These are phyloP conservation scores for Fusarium sambucinum DNA, from an alignment of 2,329 filamentous ascomycete species.

Conservation along the genomic window DNA sequence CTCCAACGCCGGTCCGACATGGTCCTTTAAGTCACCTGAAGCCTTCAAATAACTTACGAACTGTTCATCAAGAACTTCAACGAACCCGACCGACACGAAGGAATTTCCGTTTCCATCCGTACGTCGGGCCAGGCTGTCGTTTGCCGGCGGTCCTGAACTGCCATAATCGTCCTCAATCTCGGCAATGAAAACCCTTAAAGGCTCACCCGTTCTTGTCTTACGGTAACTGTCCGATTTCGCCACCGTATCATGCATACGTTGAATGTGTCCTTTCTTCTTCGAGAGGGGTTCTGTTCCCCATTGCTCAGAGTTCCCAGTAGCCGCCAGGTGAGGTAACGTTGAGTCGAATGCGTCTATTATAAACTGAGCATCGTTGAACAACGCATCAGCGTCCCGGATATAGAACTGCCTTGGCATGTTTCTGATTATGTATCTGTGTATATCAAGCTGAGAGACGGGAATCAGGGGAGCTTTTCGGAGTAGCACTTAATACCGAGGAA, in stretches of 20 bases:
- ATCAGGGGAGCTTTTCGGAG: neutral
- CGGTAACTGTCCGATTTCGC: conserved; percentile 44
- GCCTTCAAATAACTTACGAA: conserved; percentile 28
- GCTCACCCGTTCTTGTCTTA: conserved; percentile 41
- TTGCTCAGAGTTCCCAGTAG: conserved; percentile 47
- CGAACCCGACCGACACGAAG: conserved; percentile 34
- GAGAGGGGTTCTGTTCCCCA: conserved; percentile 48
- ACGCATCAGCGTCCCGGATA: conserved; percentile 42
- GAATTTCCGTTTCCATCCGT: conserved; percentile 28
- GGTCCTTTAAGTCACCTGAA: conserved; percentile 23
- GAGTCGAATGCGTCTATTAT: conserved; percentile 50
- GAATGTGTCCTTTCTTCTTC: conserved; percentile 38
- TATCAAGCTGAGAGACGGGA: neutral
- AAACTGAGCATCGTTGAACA: conserved; percentile 47
- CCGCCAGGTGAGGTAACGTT: conserved; percentile 46
- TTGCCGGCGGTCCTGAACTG: conserved; percentile 6
- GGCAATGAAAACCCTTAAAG: conserved; percentile 47
- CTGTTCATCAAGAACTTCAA: conserved; percentile 10
- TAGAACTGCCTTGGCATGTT: conserved; percentile 40
- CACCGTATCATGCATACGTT: conserved; percentile 40
- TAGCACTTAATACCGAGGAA: neutral
- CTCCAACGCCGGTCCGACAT: conserved; percentile 21
- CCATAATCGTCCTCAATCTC: conserved; percentile 39
- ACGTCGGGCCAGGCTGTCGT: conserved; percentile 30
- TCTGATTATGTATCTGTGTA: neutral